A percentile compares a stretch with the other conserved stretches of the same genome.
These are phyloP conservation scores for Trichoderma polysporum DNA, from an alignment of 2,329 filamentous ascomycete genomes.

Conservation along the genomic window DNA sequence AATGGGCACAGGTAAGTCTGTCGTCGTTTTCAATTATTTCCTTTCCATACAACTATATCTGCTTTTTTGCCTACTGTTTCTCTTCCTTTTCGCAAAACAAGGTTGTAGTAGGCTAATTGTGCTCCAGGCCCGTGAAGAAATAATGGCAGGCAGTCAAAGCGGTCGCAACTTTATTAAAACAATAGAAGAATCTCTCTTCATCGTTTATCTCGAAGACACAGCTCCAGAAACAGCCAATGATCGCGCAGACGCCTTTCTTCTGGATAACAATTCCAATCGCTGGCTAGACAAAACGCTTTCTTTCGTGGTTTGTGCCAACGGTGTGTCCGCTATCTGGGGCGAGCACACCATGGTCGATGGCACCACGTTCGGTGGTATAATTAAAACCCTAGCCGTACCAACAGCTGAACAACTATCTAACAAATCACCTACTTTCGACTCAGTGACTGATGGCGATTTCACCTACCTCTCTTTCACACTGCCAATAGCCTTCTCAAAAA, in stretches of 20 bases:
- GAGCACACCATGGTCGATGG: constrained; percentile 23
- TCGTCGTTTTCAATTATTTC: no score
- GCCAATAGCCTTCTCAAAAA: neutral
- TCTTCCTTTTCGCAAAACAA: neutral
- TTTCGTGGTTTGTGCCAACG: constrained; percentile 21
- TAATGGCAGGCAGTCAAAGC: neutral
- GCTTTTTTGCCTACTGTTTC: no score
- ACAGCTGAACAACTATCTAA: neutral
- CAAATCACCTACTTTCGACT: neutral
- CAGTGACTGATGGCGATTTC: neutral
- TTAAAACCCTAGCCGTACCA: neutral
- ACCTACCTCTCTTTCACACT: neutral
- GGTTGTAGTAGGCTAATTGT: neutral
- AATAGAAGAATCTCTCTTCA: constrained; percentile 18
- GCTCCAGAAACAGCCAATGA: constrained; percentile 1
- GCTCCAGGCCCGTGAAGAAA: neutral
- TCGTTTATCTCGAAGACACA: constrained; percentile 20
- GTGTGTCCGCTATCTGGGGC: constrained; percentile 11
- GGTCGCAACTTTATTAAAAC: constrained; percentile 1
- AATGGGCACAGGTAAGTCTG: constrained; percentile 21
- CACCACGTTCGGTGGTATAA: constrained; percentile 7
- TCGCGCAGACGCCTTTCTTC: neutral
- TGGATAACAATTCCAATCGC: constrained; percentile 20
- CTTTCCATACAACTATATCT: neutral
- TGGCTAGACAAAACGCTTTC: constrained; percentile 22